Conservation (phyloP, 495 filamentous ascomycete genomes). For the Acidomyces sp. region DNA sequence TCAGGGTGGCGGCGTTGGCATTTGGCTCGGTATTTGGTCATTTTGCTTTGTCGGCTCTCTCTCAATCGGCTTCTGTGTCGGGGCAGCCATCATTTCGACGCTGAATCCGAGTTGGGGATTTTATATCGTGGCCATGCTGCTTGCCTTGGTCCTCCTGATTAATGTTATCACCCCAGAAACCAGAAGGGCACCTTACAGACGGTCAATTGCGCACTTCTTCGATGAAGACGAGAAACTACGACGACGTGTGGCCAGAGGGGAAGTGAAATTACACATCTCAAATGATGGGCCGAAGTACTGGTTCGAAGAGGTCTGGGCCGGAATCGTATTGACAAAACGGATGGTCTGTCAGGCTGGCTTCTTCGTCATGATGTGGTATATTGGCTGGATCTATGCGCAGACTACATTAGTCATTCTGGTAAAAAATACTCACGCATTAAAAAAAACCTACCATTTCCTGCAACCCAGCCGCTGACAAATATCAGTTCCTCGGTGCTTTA, state of each 20-base stretch:
- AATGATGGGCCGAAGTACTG: slow-evolving; percentile 57
- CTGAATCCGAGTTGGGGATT: slow-evolving; percentile 57
- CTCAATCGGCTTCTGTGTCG: slow-evolving; percentile 54
- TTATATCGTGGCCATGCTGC: slow-evolving; percentile 52
- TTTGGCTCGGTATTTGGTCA: slow-evolving; percentile 67
- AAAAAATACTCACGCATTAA: too few relatives aligned
- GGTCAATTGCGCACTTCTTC: slow-evolving; percentile 50
- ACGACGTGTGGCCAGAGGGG: slow-evolving; percentile 50
- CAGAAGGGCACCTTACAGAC: slow-evolving; percentile 48
- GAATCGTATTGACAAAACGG: slow-evolving; percentile 47
- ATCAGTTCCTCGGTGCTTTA: slow-evolving; percentile 51
- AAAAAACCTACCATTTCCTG: too few relatives aligned
- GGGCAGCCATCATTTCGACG: slow-evolving; percentile 48
- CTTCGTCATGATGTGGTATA: slow-evolving; percentile 52
- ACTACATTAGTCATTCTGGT: slow-evolving; percentile 54
- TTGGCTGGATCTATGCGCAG: slow-evolving; percentile 66
- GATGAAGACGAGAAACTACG: slow-evolving; percentile 39
- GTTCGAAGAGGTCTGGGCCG: slow-evolving; percentile 60
- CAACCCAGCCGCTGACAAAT: neutral
- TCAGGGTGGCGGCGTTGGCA: slow-evolving; percentile 60
- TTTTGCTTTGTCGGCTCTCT: slow-evolving; percentile 59
- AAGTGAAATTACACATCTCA: slow-evolving; percentile 60
- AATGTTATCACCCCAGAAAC: slow-evolving; percentile 56
- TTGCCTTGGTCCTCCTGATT: slow-evolving; percentile 46
- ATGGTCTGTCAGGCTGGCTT: slow-evolving; percentile 64